Evolutionary conservation across 2,329 filamentous ascomycete species (phyloP).

Genomic region (Rhytidhysteron rufulum): DNA sequence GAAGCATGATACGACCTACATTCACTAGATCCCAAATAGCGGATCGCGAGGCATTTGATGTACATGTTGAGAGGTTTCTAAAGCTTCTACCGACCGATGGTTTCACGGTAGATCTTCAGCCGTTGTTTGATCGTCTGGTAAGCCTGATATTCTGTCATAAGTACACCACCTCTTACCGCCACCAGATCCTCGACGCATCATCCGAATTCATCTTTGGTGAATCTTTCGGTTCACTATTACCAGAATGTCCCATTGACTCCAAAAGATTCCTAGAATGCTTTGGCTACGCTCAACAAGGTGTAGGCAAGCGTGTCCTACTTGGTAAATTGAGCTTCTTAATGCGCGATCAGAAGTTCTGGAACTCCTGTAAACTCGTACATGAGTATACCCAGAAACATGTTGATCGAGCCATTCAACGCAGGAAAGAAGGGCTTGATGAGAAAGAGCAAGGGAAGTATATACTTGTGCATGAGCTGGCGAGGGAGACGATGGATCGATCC

Average conservation of each 20-base stretch:
- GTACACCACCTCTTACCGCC: not conserved
- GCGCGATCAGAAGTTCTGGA: slow-evolving; percentile 10
- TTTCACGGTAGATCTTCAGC: slow-evolving; percentile 9
- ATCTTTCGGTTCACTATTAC: slow-evolving; percentile 24
- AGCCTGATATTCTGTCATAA: slow-evolving; percentile 9
- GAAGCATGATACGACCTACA: slow-evolving; percentile 11
- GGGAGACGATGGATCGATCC: slow-evolving; percentile 33
- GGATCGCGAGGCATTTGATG: not conserved
- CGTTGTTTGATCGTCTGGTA: slow-evolving; percentile 11
- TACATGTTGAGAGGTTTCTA: not conserved
- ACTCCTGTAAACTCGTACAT: slow-evolving; percentile 6
- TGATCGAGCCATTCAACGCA: slow-evolving; percentile 8
- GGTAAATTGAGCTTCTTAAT: slow-evolving; percentile 11
- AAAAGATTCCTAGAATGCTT: slow-evolving; percentile 10
- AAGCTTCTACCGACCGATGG: slow-evolving; percentile 6
- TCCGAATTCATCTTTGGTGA: slow-evolving; percentile 42
- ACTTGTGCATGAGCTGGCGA: slow-evolving; percentile 37
- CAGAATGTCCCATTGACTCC: slow-evolving; percentile 15
- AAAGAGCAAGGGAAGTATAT: slow-evolving; percentile 19
- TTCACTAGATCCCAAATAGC: slow-evolving; percentile 11
- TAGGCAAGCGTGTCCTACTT: slow-evolving; percentile 9
- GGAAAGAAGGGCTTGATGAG: slow-evolving; percentile 11
- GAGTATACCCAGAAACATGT: slow-evolving; percentile 8
- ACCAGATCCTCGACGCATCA: slow-evolving; percentile 33
- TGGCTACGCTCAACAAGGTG: slow-evolving; percentile 10